phyloP scores from a whole-genome alignment of 768 basidiomycete genomes.

The Hypholoma fasciculare region DNA sequence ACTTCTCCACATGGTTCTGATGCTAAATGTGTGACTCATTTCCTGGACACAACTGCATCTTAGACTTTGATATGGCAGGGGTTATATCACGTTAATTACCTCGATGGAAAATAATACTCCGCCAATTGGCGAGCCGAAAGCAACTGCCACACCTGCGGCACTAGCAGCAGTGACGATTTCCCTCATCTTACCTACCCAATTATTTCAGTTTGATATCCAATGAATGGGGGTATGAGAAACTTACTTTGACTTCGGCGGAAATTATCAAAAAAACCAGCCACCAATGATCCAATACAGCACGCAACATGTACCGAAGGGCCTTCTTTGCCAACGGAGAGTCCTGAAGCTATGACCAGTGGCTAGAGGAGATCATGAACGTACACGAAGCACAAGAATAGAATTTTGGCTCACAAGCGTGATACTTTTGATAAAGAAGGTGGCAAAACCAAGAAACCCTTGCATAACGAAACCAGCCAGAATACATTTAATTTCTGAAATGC shows the following conservation, averaged over 20 bases:
- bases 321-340: constrained; percentile 96
- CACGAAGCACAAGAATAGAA: neutral
- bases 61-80: neutral
- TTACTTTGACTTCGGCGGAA: constrained; percentile 89
- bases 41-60: constrained; percentile 51
- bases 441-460: constrained; percentile 89
- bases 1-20: constrained; percentile 98
- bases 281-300: constrained; percentile 87
- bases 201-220: neutral
- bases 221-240: constrained; percentile 19
- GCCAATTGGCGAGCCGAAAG: constrained; percentile 97
- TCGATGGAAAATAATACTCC: constrained; percentile 98
- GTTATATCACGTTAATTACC: constrained; percentile 36
- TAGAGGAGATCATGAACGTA: constrained; percentile 28
- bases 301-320: constrained; percentile 98
- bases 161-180: constrained; percentile 95
- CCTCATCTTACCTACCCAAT: constrained; percentile 64
- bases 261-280: constrained; percentile 80
- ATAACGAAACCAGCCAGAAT: constrained; percentile 97
- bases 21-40: constrained; percentile 97
- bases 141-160: constrained; percentile 97
- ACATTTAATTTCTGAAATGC: constrained; percentile 98
- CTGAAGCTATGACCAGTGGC: constrained; percentile 97
- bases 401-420: constrained; percentile 74
- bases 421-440: constrained; percentile 93